Evolutionary conservation across 352 stramenopile species (phyloP).

Genomic region (Globisporangium viniferum): DNA sequence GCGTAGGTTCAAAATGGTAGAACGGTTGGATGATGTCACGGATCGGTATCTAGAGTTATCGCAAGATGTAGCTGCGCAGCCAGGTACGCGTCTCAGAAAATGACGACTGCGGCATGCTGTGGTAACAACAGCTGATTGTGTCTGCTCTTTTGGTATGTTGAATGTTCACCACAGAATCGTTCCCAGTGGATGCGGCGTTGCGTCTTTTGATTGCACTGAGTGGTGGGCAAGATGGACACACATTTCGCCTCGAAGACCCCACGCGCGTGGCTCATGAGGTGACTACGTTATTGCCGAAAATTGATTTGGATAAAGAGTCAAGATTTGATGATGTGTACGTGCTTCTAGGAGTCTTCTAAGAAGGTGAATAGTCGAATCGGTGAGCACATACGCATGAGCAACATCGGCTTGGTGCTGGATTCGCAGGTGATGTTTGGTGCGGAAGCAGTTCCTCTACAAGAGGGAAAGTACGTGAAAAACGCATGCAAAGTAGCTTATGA

Average conservation of each 20-base stretch:
- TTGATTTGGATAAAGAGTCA: background rate
- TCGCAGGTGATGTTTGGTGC: slow-evolving; percentile 31
- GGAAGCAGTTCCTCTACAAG: slow-evolving; percentile 31
- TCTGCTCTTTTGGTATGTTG: background rate
- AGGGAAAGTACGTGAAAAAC: slow-evolving; percentile 29
- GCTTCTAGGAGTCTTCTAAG: background rate
- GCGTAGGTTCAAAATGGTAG: slow-evolving; percentile 27
- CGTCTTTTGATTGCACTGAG: slow-evolving; percentile 55
- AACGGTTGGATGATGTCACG: slow-evolving; percentile 32
- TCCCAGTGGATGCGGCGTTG: slow-evolving; percentile 31
- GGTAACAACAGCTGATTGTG: background rate
- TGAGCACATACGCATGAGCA: slow-evolving; percentile 53
- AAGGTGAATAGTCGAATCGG: slow-evolving; percentile 31
- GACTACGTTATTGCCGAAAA: background rate
- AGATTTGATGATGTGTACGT: background rate
- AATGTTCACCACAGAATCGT: slow-evolving; percentile 11
- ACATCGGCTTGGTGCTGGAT: slow-evolving; percentile 37
- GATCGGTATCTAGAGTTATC: slow-evolving; percentile 29
- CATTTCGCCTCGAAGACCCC: slow-evolving; percentile 58
- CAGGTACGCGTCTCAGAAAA: slow-evolving; percentile 10
- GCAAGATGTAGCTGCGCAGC: slow-evolving; percentile 7
- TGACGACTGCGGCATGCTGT: background rate
- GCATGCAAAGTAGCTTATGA: background rate
- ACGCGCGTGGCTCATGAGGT: slow-evolving; percentile 27
- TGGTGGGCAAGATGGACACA: slow-evolving; percentile 47